Conservation (phyloP, 1,284 basidiomycete genomes). For the Sanghuangporus weigelae region DNA sequence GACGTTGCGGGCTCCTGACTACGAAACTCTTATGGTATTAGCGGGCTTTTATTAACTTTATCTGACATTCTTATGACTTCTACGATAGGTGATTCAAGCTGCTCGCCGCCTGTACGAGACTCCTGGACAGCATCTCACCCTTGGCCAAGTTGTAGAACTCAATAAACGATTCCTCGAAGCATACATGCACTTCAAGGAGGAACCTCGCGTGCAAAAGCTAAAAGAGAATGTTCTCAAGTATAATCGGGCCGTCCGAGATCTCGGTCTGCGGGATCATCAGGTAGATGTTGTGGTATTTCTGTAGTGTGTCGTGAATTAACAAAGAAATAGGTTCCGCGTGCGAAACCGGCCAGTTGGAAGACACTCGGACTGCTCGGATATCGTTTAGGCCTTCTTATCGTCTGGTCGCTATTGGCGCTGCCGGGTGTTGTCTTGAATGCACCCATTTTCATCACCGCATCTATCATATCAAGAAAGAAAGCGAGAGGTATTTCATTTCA, state of each 20-base stretch:
- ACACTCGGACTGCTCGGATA: conserved; percentile 84
- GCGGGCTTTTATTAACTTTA: neutral
- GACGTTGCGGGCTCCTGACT: conserved; percentile 94
- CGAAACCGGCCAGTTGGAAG: conserved; percentile 85
- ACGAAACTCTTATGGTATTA: conserved; percentile 91
- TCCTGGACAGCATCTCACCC: conserved; percentile 89
- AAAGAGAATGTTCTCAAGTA: conserved; percentile 88
- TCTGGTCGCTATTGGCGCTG: conserved; percentile 86
- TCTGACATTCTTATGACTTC: conserved; percentile 1
- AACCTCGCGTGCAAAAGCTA: conserved; percentile 83
- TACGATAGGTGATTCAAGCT: conserved; percentile 83
- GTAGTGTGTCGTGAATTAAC: neutral
- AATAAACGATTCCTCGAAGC: conserved; percentile 95
- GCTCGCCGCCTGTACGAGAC: conserved; percentile 92
- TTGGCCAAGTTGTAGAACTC: conserved; percentile 96
- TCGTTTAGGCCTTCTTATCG: conserved; percentile 72
- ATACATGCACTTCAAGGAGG: conserved; percentile 91
- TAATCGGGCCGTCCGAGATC: conserved; percentile 85
- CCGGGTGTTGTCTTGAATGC: conserved; percentile 95
- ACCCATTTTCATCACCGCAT: conserved; percentile 93
- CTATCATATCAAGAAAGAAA: conserved; percentile 83
- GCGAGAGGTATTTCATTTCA: conserved; percentile 68
- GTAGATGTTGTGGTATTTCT: conserved; percentile 37
- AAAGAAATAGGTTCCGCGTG: conserved; percentile 62
- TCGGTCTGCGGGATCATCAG: conserved; percentile 98